Evolutionary conservation across 202 grass and related monocot genomes (phyloP).

Genomic region (Setaria viridis): DNA sequence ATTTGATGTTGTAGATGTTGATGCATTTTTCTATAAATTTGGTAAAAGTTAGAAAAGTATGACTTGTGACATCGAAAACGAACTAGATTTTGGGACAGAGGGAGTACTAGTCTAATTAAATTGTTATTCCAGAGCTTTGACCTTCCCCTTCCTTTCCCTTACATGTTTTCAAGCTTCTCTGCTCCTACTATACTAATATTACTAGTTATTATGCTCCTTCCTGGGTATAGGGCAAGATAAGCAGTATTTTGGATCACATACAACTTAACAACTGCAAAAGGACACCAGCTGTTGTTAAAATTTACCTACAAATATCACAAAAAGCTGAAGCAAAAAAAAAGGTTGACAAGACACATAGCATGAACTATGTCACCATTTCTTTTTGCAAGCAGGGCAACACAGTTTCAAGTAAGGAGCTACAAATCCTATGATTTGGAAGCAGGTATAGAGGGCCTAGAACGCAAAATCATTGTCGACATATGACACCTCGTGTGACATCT

Average conservation of each 20-base stretch:
- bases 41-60: too few species aligned
- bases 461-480: constrained; percentile 9
- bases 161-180: constrained; percentile 1
- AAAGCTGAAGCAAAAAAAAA: background rate
- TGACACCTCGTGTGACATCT: constrained; percentile 1
- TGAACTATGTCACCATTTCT: background rate
- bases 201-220: too few species aligned
- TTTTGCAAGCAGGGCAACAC: constrained; percentile 28
- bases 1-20: too few species aligned
- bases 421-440: constrained; percentile 33
- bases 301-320: background rate
- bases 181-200: background rate
- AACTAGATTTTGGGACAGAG: too few species aligned
- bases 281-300: background rate
- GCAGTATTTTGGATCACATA: background rate
- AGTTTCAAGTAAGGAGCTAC: constrained; percentile 24
- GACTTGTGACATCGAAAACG: too few species aligned
- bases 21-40: too few species aligned
- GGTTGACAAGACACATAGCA: background rate
- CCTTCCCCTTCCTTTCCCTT: background rate
- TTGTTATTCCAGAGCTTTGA: background rate
- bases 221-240: background rate
- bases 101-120: background rate
- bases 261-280: background rate
- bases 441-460: constrained; percentile 42